Evolutionary conservation across 805 yeast genomes (phyloP).

Genomic region (Torulaspora quercuum): DNA sequence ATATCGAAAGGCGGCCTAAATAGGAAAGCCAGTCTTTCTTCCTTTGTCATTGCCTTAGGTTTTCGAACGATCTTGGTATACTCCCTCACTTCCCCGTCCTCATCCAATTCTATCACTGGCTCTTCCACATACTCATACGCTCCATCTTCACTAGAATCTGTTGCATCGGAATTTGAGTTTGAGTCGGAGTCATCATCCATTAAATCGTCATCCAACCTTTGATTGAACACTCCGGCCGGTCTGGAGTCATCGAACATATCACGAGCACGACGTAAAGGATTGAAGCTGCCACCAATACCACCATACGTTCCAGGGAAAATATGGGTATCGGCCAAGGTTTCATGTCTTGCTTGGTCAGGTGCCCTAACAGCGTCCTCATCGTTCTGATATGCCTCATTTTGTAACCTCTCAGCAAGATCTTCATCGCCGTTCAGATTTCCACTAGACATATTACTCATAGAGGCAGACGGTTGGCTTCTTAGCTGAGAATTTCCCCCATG

Average conservation of each 20-base stretch:
- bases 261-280: conserved; percentile 24
- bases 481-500: conserved; percentile 41
- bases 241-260: conserved; percentile 38
- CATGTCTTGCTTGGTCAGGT: conserved; percentile 65
- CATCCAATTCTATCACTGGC: conserved; percentile 33
- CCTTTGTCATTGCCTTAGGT: conserved; percentile 28
- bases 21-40: conserved; percentile 66
- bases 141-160: conserved; percentile 40
- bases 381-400: conserved; percentile 53
- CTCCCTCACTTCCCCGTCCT: conserved; percentile 39
- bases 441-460: conserved; percentile 7
- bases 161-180: conserved; percentile 41
- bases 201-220: conserved; percentile 27
- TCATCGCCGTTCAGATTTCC: conserved; percentile 43
- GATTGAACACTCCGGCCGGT: conserved; percentile 39
- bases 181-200: conserved; percentile 25
- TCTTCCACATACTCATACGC: conserved; percentile 36
- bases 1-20: conserved; percentile 94
- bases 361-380: conserved; percentile 59
- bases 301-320: conserved; percentile 39
- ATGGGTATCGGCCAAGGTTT: conserved; percentile 53
- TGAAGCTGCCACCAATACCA: conserved; percentile 39
- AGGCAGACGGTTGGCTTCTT: conserved; percentile 4
- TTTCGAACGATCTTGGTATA: conserved; percentile 30
- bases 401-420: conserved; percentile 58